Evolutionary conservation across 176 grass and related monocot genomes (phyloP).

Genomic region (Microstegium vimineum): DNA sequence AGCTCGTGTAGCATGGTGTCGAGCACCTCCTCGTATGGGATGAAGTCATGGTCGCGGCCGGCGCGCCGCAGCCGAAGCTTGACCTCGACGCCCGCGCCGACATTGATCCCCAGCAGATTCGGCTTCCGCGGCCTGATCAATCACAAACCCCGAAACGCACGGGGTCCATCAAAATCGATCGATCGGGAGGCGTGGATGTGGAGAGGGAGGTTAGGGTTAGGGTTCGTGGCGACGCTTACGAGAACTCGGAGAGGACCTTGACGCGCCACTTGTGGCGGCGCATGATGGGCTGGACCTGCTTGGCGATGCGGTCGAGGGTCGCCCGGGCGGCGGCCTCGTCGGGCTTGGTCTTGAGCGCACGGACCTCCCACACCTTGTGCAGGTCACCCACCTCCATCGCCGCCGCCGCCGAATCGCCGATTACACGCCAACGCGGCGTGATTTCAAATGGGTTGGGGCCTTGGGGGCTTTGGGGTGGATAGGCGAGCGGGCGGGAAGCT

Average conservation of each 20-base stretch:
- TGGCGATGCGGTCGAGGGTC: constrained; percentile 75
- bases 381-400: constrained; percentile 76
- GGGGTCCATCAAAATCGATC: not conserved
- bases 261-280: constrained; percentile 91
- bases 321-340: constrained; percentile 61
- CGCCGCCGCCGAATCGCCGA: not conserved
- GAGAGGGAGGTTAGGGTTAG: constrained; percentile 22
- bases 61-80: constrained; percentile 71
- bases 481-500: not conserved
- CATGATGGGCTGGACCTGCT: constrained; percentile 96
- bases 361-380: constrained; percentile 90
- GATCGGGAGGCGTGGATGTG: not conserved
- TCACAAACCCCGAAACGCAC: not conserved
- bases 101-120: constrained; percentile 81
- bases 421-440: not conserved
- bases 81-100: constrained; percentile 65
- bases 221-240: constrained; percentile 32
- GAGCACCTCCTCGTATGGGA: constrained; percentile 85
- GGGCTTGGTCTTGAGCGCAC: constrained; percentile 65
- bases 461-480: not conserved
- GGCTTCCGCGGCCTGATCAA: constrained; percentile 62
- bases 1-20: constrained; percentile 98
- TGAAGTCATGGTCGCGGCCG: constrained; percentile 73
- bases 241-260: constrained; percentile 92
- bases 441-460: constrained; percentile 2